These are phyloP conservation scores for Angophora floribunda DNA, from an alignment of 345 rosid genomes.

Conservation along the genomic window DNA sequence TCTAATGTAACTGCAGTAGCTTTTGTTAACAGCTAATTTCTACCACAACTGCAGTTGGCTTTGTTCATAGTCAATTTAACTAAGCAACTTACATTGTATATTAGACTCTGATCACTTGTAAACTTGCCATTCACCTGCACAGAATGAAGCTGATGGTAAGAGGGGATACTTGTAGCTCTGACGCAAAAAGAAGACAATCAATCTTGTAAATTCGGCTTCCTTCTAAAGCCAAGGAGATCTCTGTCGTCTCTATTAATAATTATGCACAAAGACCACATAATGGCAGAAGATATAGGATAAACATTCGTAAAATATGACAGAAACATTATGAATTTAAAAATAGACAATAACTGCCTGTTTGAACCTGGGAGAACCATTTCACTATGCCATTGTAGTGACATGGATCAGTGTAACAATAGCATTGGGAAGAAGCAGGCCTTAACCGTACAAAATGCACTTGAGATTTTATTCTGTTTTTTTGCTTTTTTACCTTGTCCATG, in stretches of 20 bases:
- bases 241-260: background rate
- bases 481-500: background rate
- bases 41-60: background rate
- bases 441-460: background rate
- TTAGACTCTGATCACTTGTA: conserved; percentile 65
- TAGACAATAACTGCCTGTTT: background rate
- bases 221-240: background rate
- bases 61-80: background rate
- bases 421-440: background rate
- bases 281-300: background rate
- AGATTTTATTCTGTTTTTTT: background rate
- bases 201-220: background rate
- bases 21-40: background rate
- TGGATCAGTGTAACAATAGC: background rate
- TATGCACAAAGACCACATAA: background rate
- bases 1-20: background rate
- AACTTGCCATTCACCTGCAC: conserved; percentile 88
- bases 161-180: background rate
- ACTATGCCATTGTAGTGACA: background rate
- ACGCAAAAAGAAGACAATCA: background rate
- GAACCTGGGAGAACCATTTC: background rate
- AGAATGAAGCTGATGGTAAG: background rate
- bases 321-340: background rate
- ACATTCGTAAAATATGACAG: background rate
- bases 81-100: conserved; percentile 64